phyloP scores from a whole-genome alignment of 129 eudicot genomes.

The Cynara cardunculus region DNA sequence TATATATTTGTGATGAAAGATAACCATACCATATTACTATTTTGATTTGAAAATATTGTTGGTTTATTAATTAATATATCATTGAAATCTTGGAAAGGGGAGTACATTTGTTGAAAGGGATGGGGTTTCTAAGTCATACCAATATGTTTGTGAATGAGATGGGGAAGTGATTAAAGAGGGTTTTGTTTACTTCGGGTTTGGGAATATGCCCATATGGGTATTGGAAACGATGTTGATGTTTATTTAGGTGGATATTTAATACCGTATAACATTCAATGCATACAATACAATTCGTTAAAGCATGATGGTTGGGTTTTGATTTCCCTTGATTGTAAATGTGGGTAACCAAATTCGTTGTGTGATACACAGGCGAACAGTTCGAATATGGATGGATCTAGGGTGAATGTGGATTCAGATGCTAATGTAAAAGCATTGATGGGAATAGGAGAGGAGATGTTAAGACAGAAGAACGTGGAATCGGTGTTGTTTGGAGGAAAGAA shows the following conservation, averaged over 20 bases:
- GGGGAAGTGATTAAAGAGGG: not conserved
- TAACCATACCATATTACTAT: too few relatives aligned
- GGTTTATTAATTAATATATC: not conserved
- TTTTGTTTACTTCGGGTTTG: slow-evolving; percentile 5
- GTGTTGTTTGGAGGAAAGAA: slow-evolving; percentile 70
- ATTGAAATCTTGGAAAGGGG: slow-evolving; percentile 11
- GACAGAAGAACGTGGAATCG: slow-evolving; percentile 78
- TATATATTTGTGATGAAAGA: too few relatives aligned
- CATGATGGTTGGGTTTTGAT: not conserved
- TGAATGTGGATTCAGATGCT: slow-evolving; percentile 52
- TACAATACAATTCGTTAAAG: slow-evolving; percentile 6
- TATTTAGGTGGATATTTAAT: not conserved
- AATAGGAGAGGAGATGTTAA: slow-evolving; percentile 73
- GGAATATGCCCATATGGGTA: slow-evolving; percentile 5
- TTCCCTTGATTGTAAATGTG: not conserved
- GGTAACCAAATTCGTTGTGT: not conserved
- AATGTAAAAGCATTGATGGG: slow-evolving; percentile 48
- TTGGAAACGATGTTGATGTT: slow-evolving; percentile 25
- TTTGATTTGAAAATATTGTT: not conserved
- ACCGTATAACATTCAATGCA: not conserved
- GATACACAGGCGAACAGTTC: slow-evolving; percentile 59
- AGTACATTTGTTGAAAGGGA: slow-evolving; percentile 5
- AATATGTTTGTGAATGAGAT: not conserved
- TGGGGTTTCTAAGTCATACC: not conserved
- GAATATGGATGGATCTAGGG: slow-evolving; percentile 38